These are phyloP conservation scores for Adansonia digitata DNA, from an alignment of 345 rosid species.

Conservation along the genomic window DNA sequence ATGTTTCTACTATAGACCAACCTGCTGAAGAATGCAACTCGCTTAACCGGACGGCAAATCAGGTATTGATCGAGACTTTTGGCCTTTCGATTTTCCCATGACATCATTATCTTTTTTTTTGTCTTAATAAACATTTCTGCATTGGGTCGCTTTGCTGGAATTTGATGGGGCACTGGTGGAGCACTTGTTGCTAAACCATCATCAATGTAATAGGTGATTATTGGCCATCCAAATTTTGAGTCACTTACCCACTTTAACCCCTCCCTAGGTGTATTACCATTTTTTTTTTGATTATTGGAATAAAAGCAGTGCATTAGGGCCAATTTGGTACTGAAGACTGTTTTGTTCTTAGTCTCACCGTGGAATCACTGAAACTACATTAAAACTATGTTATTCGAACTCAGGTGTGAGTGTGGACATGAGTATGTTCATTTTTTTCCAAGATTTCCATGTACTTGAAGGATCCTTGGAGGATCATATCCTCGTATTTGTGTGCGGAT, in stretches of 20 bases:
- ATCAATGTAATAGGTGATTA: not conserved
- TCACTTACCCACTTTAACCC: not conserved
- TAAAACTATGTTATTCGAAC: no score
- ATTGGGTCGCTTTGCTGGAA: not conserved
- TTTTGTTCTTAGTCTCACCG: not conserved
- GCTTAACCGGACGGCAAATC: slow-evolving; percentile 24
- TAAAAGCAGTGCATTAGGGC: not conserved
- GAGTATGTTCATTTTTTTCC: no score
- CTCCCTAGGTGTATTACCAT: not conserved
- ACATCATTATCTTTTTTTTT: not conserved
- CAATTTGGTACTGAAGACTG: not conserved
- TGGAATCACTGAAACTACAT: not conserved
- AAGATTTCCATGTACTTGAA: no score
- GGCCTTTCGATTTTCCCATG: not conserved
- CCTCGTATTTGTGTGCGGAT: no score
- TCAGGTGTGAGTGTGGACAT: no score
- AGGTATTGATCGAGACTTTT: slow-evolving; percentile 33
- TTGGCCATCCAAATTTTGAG: not conserved
- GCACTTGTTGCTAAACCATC: not conserved
- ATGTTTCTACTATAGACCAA: slow-evolving; percentile 33
- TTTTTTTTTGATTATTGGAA: not conserved
- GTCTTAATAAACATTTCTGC: no score
- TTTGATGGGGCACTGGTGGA: not conserved
- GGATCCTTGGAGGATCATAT: no score
- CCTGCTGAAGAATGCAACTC: slow-evolving; percentile 38